phyloP scores from a whole-genome alignment of 257 asterid species.

The Solanum sejunctum region DNA sequence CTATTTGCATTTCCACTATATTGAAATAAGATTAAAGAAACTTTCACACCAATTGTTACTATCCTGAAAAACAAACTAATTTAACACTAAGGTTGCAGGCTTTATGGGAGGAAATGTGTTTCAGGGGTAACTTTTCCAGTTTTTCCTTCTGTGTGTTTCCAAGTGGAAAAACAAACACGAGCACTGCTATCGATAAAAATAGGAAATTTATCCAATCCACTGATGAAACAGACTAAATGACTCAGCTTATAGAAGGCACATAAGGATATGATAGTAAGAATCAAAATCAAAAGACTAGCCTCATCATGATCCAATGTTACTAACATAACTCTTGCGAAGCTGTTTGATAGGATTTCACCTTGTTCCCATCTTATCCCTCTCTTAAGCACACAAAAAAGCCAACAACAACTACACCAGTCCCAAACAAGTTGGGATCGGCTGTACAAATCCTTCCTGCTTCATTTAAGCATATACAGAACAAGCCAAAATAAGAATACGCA shows the following conservation, averaged over 20 bases:
- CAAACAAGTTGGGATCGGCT: neutral
- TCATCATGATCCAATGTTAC: neutral
- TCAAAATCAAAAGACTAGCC: neutral
- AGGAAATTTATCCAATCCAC: no score
- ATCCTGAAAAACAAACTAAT: no score
- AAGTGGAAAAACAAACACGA: no score
- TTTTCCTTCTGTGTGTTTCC: no score
- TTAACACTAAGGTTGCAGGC: neutral
- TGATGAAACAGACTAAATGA: no score
- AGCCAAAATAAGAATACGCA: neutral
- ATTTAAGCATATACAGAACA: neutral
- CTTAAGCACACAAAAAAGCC: neutral
- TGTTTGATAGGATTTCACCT: neutral
- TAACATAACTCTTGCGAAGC: neutral
- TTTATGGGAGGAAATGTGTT: no score
- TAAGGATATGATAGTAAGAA: neutral
- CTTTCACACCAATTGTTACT: no score
- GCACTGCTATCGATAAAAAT: no score
- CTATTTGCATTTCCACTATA: no score
- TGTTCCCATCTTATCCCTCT: neutral
- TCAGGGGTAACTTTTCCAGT: no score
- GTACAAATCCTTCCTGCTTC: neutral
- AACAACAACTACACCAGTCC: neutral
- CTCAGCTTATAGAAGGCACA: no score
- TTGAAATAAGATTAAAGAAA: no score